Conservation (phyloP, 495 filamentous ascomycete genomes). For the Hypoxylon intermedium region DNA sequence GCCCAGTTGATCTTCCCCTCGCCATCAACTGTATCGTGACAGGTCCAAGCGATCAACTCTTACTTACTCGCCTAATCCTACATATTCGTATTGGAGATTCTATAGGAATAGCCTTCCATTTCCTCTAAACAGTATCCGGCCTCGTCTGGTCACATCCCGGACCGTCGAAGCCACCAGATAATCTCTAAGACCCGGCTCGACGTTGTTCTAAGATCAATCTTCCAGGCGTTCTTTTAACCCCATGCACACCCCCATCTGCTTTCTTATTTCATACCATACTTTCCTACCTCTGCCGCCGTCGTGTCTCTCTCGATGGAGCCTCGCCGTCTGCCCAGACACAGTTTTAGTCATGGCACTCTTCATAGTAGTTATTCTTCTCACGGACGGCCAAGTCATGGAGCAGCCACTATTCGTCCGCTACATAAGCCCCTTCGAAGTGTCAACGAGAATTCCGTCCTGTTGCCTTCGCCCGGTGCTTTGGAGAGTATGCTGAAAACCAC, state of each 20-base stretch:
- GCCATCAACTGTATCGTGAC: slow-evolving; percentile 1
- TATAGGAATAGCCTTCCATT: slow-evolving; percentile 5
- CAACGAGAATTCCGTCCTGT: slow-evolving; percentile 46
- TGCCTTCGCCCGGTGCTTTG: slow-evolving; percentile 53
- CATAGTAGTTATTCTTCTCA: slow-evolving; percentile 44
- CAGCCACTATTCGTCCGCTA: slow-evolving; percentile 35
- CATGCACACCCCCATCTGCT: slow-evolving; percentile 30
- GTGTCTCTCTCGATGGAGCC: slow-evolving; percentile 46
- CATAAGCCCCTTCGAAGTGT: slow-evolving; percentile 48
- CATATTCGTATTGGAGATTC: neutral
- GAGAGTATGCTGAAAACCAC: slow-evolving; percentile 73
- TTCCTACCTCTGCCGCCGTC: neutral
- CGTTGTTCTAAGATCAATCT: slow-evolving; percentile 23
- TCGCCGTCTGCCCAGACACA: slow-evolving; percentile 44
- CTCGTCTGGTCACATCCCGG: slow-evolving; percentile 19
- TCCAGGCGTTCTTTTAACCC: slow-evolving; percentile 26
- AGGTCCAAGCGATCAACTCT: neutral
- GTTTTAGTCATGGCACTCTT: slow-evolving; percentile 53
- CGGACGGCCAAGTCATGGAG: slow-evolving; percentile 17
- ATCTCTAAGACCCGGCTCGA: slow-evolving; percentile 13
- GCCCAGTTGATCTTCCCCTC: slow-evolving; percentile 9
- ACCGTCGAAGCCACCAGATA: slow-evolving; percentile 23
- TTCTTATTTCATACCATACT: slow-evolving; percentile 41
- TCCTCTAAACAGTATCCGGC: slow-evolving; percentile 16
- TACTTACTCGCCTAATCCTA: neutral